Conservation (phyloP, 345 rosid species). For the Moringa oleifera region DNA sequence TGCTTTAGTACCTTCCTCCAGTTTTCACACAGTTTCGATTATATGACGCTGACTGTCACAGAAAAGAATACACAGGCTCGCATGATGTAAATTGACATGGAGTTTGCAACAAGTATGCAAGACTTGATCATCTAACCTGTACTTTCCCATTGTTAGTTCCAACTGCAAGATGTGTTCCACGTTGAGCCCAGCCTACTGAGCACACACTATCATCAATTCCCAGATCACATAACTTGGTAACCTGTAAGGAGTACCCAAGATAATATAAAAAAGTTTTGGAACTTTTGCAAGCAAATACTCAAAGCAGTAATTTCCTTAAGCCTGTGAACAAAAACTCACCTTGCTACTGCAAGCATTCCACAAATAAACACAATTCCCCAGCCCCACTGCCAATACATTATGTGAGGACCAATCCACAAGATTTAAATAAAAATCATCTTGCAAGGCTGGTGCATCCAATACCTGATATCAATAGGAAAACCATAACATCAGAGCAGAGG, state of each 20-base stretch:
- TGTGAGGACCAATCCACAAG: conserved; percentile 97
- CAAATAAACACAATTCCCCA: conserved; percentile 90
- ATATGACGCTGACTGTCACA: too few species aligned
- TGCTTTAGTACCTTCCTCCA: not conserved
- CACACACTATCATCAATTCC: conserved; percentile 85
- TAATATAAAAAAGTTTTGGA: not conserved
- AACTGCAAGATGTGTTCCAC: conserved; percentile 80
- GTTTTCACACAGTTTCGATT: not conserved
- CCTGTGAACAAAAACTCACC: conserved; percentile 31
- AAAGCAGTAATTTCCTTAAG: not conserved
- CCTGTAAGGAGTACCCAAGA: conserved; percentile 35
- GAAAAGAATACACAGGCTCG: not conserved
- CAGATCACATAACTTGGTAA: conserved; percentile 91
- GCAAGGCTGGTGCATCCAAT: conserved; percentile 97
- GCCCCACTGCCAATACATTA: conserved; percentile 89
- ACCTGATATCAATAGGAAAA: conserved; percentile 39
- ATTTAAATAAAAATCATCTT: conserved; percentile 98
- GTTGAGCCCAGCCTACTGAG: conserved; percentile 94
- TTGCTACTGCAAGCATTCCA: conserved; percentile 99
- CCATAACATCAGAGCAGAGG: not conserved
- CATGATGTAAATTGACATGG: not conserved
- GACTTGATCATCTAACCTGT: conserved; percentile 45
- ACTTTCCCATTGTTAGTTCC: conserved; percentile 88
- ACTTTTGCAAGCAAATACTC: not conserved
- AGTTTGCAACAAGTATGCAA: not conserved